Conservation (phyloP, 805 yeast genomes). For the Teunomyces gatunensis region DNA sequence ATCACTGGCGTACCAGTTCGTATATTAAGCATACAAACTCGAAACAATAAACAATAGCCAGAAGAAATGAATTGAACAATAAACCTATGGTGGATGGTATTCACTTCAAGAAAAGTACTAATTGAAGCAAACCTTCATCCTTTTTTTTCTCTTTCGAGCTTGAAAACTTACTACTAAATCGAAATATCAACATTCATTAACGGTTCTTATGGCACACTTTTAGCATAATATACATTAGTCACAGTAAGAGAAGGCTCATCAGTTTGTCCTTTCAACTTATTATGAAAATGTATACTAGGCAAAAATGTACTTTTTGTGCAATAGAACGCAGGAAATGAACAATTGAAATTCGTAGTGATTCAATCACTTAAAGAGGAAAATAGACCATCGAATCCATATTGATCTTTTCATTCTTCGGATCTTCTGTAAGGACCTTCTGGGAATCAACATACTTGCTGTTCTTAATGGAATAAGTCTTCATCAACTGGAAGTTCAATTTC, state of each 20-base stretch:
- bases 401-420: constrained; percentile 11
- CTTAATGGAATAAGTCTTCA: constrained; percentile 30
- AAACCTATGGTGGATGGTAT: not conserved
- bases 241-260: constrained; percentile 12
- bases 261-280: constrained; percentile 13
- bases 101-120: constrained; percentile 4
- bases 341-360: constrained; percentile 1
- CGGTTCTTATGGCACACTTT: constrained; percentile 12
- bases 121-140: constrained; percentile 3
- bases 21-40: not conserved
- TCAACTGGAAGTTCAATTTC: constrained; percentile 48
- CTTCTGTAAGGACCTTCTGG: constrained; percentile 8
- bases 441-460: constrained; percentile 20
- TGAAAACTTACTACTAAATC: not conserved
- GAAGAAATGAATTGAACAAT: not conserved
- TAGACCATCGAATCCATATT: constrained; percentile 17
- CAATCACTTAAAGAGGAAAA: constrained; percentile 5
- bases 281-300: constrained; percentile 16
- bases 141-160: constrained; percentile 2
- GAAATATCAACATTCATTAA: constrained; percentile 3
- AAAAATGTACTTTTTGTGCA: constrained; percentile 14
- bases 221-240: constrained; percentile 16
- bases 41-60: not conserved
- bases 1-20: not conserved
- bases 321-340: constrained; percentile 4